Percentiles rank a stretch among this genome's conserved stretches.
phyloP scores from a whole-genome alignment of 2,329 filamentous ascomycete genomes.

The Trichoderma pleuroti region DNA sequence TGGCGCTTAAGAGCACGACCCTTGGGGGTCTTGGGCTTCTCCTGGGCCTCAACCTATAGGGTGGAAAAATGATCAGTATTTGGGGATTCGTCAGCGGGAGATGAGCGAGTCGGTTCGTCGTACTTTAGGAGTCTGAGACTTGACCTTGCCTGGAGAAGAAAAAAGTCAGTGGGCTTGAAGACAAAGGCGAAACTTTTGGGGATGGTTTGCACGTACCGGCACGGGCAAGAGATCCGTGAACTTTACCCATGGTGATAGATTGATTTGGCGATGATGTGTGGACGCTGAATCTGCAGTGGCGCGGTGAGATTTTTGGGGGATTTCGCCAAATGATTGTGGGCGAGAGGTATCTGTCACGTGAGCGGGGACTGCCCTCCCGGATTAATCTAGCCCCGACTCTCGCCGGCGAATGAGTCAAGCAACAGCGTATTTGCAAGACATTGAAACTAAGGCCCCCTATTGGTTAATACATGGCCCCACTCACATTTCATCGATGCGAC shows the following conservation, averaged over 20 bases:
- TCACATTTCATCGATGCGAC: background rate
- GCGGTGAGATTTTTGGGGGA: slow-evolving; percentile 34
- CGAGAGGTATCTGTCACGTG: slow-evolving; percentile 37
- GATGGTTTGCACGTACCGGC: slow-evolving; percentile 47
- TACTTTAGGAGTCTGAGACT: slow-evolving; percentile 93
- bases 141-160: slow-evolving; percentile 82
- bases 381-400: slow-evolving; percentile 25
- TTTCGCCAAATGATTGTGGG: slow-evolving; percentile 40
- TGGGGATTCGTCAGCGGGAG: slow-evolving; percentile 26
- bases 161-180: slow-evolving; percentile 38
- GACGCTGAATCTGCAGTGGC: slow-evolving; percentile 33
- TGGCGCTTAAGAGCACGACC: slow-evolving; percentile 96
- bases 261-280: slow-evolving; percentile 38
- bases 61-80: slow-evolving; percentile 29
- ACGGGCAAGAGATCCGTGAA: slow-evolving; percentile 92
- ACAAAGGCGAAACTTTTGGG: background rate
- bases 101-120: slow-evolving; percentile 34
- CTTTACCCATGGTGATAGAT: slow-evolving; percentile 75
- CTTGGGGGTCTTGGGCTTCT: slow-evolving; percentile 97
- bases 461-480: background rate
- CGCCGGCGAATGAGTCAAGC: slow-evolving; percentile 4
- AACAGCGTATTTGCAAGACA: background rate
- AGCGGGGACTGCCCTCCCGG: slow-evolving; percentile 36
- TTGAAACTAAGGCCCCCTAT: background rate
- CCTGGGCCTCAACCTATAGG: slow-evolving; percentile 74